Evolutionary conservation across 2,329 filamentous ascomycete species (phyloP), one percentile per base, ranked within the genome.

Genomic region (Ascochyta viciae-villosae): DNA sequence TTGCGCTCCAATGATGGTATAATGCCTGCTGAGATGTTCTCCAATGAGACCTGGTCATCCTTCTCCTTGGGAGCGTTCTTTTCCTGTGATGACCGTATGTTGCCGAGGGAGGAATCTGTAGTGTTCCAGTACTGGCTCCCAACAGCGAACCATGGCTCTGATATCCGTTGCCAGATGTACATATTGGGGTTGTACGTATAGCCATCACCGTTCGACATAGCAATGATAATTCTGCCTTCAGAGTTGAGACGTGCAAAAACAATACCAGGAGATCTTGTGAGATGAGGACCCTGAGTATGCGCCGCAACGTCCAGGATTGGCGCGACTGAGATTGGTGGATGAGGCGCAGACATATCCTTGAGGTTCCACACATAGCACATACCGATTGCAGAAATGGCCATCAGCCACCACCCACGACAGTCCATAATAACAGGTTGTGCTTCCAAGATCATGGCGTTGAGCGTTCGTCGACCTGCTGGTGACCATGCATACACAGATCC

Each of bases 101-200:
- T 90, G 43, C 90, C 88, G 49, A 96, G 87, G 0, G 92, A 92
- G 1, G 92, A 92, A 69, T 97, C 95, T 49, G 92, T 96, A 0
- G 92, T 96, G 76, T 99, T 98, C 96, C 95, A 99, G 75, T 99
- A 99, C 73, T 99, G 95, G 65, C 91, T 96, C 16, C 93, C 93
- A 0, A 98, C 92, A 0, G 94, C 94, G 92, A 95, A 99, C 95
- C 95, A 99, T 2, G 91, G 85, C 73, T 99, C 96, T 2, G 92
- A 96, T n/a, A 99, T 82, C 9, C 93, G 87, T 76, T 98, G 94
- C 95, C 95, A 99, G 7, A 88, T 86, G 75, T 87, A 94, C 89
- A 99, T 90, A 16, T 84, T 83, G 0, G 89, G 85, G 1, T 91
- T 91, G 76, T 99, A 99, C 49, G 88, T 88, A 76, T 92, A 99